Percentiles rank a stretch among this genome's conserved stretches.
Conservation (phyloP, 805 yeast genomes). For the Lipomyces sp. region DNA sequence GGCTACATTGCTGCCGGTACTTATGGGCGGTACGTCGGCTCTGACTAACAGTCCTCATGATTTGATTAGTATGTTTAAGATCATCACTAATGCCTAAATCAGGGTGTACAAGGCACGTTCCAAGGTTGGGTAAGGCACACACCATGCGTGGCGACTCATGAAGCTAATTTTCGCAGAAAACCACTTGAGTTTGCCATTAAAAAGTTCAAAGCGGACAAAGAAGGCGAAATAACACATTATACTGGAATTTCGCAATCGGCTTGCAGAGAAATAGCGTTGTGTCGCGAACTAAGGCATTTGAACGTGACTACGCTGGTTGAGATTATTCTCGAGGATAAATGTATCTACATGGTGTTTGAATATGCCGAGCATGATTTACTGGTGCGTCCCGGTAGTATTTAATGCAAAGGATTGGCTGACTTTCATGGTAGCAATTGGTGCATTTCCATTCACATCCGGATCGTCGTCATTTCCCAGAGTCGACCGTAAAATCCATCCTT, state of each 20-base stretch:
- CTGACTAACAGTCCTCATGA: not conserved
- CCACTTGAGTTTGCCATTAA: conserved; percentile 76
- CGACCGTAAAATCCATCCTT: conserved; percentile 78
- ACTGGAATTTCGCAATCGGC: conserved; percentile 97
- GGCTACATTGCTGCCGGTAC: conserved; percentile 99
- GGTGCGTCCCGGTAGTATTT: conserved; percentile 12
- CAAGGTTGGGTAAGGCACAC: conserved; percentile 40
- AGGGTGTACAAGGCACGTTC: conserved; percentile 87
- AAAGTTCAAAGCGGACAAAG: conserved; percentile 92
- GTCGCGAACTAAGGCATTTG: conserved; percentile 80
- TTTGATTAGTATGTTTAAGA: not conserved
- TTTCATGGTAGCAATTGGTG: conserved; percentile 66
- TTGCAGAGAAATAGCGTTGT: conserved; percentile 92
- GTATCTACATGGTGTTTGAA: conserved; percentile 93
- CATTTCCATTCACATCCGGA: conserved; percentile 95
- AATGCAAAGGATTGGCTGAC: not conserved
- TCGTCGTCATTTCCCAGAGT: conserved; percentile 73
- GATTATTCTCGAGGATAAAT: conserved; percentile 82
- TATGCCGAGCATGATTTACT: conserved; percentile 94
- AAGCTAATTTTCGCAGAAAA: conserved; percentile 27
- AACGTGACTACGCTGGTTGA: conserved; percentile 82
- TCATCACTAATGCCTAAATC: not conserved
- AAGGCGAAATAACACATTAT: conserved; percentile 84
- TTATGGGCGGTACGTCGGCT: conserved; percentile 59
- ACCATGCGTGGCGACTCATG: not conserved